Evolutionary conservation across 306 rosid genomes (phyloP).

Genomic region (Crataegus laevigata): DNA sequence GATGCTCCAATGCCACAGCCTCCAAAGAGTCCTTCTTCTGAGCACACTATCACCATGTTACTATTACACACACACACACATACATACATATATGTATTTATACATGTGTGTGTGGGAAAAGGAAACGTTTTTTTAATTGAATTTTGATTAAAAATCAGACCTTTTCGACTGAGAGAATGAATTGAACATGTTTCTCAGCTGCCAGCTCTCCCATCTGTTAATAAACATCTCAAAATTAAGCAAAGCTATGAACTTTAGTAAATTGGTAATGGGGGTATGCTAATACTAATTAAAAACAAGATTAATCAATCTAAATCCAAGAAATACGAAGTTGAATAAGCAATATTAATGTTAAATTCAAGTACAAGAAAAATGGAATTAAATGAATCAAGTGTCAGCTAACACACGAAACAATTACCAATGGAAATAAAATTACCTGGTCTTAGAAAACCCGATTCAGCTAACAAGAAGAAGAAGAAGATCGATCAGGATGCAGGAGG

Average conservation of each 20-base stretch:
- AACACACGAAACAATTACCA: not conserved
- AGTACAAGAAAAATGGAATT: not conserved
- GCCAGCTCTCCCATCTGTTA: constrained; percentile 66
- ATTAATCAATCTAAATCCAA: not conserved
- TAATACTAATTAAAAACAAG: not conserved
- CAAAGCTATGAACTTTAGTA: not conserved
- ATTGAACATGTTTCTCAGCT: constrained; percentile 58
- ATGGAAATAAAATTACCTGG: not conserved
- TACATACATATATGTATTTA: no score
- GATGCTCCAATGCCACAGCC: constrained; percentile 83
- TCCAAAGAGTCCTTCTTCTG: constrained; percentile 74
- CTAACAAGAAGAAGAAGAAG: not conserved
- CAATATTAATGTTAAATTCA: not conserved
- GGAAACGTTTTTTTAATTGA: not conserved
- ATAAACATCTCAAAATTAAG: not conserved
- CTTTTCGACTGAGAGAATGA: constrained; percentile 62
- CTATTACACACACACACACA: not conserved
- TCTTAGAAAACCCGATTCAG: not conserved
- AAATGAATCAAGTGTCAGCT: not conserved
- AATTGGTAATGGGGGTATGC: not conserved
- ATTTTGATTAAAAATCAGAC: constrained; percentile 17
- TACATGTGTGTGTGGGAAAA: not conserved
- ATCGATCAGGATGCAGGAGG: not conserved
- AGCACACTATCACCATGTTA: not conserved
- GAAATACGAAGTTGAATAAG: not conserved